A percentile compares a stretch with the other conserved stretches of the same genome.
phyloP scores from a whole-genome alignment of 2,329 filamentous ascomycete species.

The Tolypocladium tundrense region DNA sequence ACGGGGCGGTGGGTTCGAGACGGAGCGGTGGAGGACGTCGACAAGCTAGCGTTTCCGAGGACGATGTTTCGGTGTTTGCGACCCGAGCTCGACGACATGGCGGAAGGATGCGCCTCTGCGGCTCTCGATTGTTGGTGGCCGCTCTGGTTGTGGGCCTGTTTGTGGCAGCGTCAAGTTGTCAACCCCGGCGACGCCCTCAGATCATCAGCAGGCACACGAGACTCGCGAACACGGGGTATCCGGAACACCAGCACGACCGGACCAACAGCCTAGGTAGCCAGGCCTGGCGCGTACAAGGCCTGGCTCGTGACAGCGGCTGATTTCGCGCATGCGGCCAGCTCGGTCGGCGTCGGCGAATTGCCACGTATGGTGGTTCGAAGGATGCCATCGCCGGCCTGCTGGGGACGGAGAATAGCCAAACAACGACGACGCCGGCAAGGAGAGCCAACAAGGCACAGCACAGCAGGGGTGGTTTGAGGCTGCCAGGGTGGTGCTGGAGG shows the following conservation, averaged over 20 bases:
- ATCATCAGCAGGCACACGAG: too few relatives aligned
- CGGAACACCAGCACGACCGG: too few relatives aligned
- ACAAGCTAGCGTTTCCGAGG: background rate
- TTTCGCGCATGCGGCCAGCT: background rate
- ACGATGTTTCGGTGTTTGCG: constrained; percentile 2
- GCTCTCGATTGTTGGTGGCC: too few relatives aligned
- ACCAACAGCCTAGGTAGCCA: background rate
- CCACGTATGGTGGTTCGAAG: background rate
- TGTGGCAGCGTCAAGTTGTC: too few relatives aligned
- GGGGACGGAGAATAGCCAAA: background rate
- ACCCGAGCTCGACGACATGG: constrained; percentile 1
- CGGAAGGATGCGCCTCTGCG: too few relatives aligned
- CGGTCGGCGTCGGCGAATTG: constrained; percentile 3
- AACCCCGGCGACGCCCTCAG: too few relatives aligned
- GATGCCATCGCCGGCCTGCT: background rate
- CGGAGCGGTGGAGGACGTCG: background rate
- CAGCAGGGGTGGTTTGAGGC: background rate
- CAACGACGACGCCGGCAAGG: background rate
- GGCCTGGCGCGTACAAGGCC: background rate
- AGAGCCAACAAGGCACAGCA: background rate
- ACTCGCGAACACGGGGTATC: too few relatives aligned
- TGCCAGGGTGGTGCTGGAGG: background rate
- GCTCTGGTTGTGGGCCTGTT: too few relatives aligned
- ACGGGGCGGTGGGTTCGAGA: background rate
- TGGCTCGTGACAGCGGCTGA: background rate